Evolutionary conservation across 2,329 filamentous ascomycete genomes (phyloP).

Genomic region (Colletotrichum theobromicola): DNA sequence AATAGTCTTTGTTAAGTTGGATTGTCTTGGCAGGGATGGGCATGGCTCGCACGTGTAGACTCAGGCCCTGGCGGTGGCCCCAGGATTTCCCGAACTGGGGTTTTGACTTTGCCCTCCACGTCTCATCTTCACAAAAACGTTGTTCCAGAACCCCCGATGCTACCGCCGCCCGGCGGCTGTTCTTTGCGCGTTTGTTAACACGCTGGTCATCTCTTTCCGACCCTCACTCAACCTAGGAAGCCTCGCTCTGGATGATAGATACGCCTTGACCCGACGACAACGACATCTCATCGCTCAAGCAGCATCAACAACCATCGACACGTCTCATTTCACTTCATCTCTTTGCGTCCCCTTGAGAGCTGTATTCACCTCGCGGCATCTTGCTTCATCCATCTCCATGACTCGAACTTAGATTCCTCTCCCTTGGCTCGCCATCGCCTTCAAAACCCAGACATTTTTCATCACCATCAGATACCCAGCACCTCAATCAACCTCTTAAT

Average conservation of each 20-base stretch:
- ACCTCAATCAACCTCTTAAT: not conserved
- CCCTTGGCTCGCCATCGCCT: not conserved
- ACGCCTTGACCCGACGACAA: not conserved
- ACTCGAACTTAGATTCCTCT: not conserved
- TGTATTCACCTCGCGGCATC: not conserved
- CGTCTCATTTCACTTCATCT: not conserved
- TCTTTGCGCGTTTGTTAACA: not conserved
- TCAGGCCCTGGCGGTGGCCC: not conserved
- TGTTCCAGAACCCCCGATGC: not conserved
- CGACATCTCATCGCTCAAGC: not conserved
- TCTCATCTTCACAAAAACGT: not conserved
- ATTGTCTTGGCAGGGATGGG: not conserved
- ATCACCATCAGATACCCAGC: not conserved
- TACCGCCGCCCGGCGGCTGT: not conserved
- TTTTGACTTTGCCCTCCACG: not conserved
- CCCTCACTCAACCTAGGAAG: not conserved
- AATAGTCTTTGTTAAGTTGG: not conserved
- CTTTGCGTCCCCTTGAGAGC: not conserved
- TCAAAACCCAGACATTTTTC: not conserved
- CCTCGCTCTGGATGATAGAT: not conserved
- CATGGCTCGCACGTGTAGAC: not conserved
- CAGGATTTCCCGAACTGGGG: not conserved
- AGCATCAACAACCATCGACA: not conserved
- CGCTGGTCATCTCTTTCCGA: not conserved
- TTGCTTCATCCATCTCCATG: not conserved